These are phyloP conservation scores for Kalaharituber pfeilii DNA, from an alignment of 2,329 filamentous ascomycete species.

Conservation along the genomic window DNA sequence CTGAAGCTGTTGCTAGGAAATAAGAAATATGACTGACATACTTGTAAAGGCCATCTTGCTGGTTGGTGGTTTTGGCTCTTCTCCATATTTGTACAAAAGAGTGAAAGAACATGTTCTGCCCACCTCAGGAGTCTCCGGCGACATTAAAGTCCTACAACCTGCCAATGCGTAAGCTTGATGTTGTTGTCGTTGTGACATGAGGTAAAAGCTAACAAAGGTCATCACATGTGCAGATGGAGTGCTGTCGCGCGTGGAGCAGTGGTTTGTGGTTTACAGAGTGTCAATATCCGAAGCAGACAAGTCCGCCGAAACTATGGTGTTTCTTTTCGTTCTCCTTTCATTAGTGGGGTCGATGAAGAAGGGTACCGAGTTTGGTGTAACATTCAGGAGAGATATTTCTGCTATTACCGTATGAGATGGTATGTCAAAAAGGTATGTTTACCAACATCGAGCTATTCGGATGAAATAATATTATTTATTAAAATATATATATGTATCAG, in stretches of 20 bases:
- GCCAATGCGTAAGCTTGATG: conserved; percentile 28
- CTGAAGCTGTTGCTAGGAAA: too few relatives aligned
- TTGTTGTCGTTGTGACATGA: not conserved
- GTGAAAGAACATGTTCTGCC: not conserved
- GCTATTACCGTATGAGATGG: conserved; percentile 1
- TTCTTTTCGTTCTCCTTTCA: not conserved
- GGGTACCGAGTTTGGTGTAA: not conserved
- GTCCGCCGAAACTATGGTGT: conserved; percentile 8
- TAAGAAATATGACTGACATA: too few relatives aligned
- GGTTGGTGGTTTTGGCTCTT: not conserved
- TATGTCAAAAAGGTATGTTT: conserved; percentile 8
- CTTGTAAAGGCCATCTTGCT: not conserved
- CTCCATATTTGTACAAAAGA: not conserved
- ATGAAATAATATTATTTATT: too few relatives aligned
- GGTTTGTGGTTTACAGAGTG: conserved; percentile 31
- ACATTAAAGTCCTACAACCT: conserved; percentile 33
- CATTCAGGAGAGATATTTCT: not conserved
- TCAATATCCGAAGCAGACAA: conserved; percentile 3
- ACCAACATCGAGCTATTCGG: not conserved
- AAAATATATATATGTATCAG: not conserved
- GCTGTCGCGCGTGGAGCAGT: conserved; percentile 37
- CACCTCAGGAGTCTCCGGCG: not conserved
- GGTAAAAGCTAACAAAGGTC: not conserved
- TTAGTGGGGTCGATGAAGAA: not conserved
- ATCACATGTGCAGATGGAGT: conserved; percentile 24